phyloP scores from a whole-genome alignment of 208 protist species.

The Baffinella frigidus region DNA sequence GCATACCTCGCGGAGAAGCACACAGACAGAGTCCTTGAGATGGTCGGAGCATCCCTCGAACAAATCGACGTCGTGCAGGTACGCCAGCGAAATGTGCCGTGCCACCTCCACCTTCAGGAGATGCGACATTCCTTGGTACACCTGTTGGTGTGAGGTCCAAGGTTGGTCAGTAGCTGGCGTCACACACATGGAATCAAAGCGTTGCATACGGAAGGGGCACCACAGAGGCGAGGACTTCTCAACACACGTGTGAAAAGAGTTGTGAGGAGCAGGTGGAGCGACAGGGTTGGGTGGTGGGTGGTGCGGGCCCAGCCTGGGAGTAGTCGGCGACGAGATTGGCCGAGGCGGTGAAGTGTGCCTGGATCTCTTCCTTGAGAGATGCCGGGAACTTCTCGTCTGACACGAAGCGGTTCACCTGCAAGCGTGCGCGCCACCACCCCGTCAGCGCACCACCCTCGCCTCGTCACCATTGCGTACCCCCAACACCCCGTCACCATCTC shows the following conservation, averaged over 20 bases:
- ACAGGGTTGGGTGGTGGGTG: no score
- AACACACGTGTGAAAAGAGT: no score
- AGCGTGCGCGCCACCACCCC: no score
- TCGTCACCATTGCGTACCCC: background rate
- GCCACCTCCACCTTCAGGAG: slow-evolving; percentile 42
- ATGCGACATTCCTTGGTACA: no score
- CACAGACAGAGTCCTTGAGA: slow-evolving; percentile 1
- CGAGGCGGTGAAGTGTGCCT: background rate
- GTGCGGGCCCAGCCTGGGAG: no score
- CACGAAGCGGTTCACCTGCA: background rate
- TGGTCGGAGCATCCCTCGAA: background rate
- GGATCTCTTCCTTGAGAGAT: slow-evolving; percentile 1
- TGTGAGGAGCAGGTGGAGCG: no score
- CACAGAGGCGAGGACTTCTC: no score
- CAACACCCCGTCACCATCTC: background rate
- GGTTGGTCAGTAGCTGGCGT: no score
- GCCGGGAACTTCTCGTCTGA: background rate
- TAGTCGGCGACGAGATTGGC: no score
- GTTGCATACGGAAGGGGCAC: no score
- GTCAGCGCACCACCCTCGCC: background rate
- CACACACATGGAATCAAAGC: no score
- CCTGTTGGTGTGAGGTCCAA: no score
- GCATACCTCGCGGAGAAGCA: slow-evolving; percentile 24
- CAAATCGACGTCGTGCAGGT: slow-evolving; percentile 13
- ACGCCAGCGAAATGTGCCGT: background rate